phyloP scores from a whole-genome alignment of 768 basidiomycete genomes.

The Mycena metata region DNA sequence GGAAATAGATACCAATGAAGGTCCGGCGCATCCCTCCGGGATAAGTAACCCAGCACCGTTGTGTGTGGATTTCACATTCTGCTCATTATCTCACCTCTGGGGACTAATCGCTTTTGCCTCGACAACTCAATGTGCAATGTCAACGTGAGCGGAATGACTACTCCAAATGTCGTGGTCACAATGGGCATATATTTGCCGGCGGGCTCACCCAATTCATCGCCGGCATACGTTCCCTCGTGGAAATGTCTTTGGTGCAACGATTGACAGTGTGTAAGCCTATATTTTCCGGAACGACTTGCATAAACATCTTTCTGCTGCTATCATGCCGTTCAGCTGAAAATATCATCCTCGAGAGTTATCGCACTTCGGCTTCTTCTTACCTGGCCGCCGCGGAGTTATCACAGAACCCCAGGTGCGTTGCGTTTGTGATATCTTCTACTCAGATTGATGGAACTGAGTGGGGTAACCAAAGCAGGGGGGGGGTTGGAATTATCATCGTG shows the following conservation, averaged over 20 bases:
- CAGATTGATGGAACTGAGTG: conserved; percentile 29
- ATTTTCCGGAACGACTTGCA: no score
- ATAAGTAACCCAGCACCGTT: conserved; percentile 24
- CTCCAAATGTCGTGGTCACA: conserved; percentile 76
- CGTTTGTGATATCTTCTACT: background rate
- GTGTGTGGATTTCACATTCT: background rate
- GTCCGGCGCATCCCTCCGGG: conserved; percentile 21
- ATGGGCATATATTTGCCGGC: conserved; percentile 82
- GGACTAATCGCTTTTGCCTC: conserved; percentile 59
- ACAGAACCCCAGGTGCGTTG: conserved; percentile 44
- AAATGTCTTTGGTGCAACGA: conserved; percentile 76
- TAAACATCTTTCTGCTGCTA: background rate
- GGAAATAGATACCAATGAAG: conserved; percentile 1
- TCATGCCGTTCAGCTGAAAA: no score
- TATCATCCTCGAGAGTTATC: conserved; percentile 48
- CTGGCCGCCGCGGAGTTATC: conserved; percentile 58
- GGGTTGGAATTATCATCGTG: conserved; percentile 60
- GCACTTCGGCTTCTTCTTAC: conserved; percentile 57
- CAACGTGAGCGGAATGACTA: conserved; percentile 60
- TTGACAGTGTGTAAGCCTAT: conserved; percentile 58
- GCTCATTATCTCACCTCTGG: background rate
- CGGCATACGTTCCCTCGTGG: conserved; percentile 79
- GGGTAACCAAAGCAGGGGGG: conserved; percentile 59
- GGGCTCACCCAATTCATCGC: conserved; percentile 86
- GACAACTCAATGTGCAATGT: conserved; percentile 79